Evolutionary conservation across 1,139 yeast species (phyloP).

Genomic region (Yamadazyma dushanensis): DNA sequence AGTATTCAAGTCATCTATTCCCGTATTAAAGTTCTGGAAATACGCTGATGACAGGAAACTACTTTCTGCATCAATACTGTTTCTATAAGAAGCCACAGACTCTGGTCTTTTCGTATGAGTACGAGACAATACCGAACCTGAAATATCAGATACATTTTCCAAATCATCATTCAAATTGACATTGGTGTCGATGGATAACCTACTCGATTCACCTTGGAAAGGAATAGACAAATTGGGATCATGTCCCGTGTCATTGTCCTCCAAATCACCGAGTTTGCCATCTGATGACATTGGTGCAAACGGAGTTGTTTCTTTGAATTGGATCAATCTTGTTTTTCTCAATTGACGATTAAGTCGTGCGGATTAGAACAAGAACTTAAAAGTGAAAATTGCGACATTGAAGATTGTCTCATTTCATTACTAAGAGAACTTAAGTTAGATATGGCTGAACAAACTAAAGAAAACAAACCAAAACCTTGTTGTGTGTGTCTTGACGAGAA

Average conservation of each 20-base stretch:
- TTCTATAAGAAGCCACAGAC: slow-evolving; percentile 27
- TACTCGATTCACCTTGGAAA: slow-evolving; percentile 14
- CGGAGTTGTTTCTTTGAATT: slow-evolving; percentile 1
- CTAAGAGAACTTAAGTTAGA: background rate
- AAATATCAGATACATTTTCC: slow-evolving; percentile 20
- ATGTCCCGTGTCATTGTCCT: background rate
- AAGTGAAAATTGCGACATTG: slow-evolving; percentile 3
- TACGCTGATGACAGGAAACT: slow-evolving; percentile 33
- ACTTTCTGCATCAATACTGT: slow-evolving; percentile 41
- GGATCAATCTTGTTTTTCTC: slow-evolving; percentile 1
- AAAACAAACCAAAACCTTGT: slow-evolving; percentile 83
- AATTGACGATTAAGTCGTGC: background rate
- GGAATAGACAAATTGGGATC: slow-evolving; percentile 9
- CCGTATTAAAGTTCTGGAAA: slow-evolving; percentile 26
- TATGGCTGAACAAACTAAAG: slow-evolving; percentile 16
- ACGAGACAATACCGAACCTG: slow-evolving; percentile 15
- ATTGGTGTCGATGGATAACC: slow-evolving; percentile 32
- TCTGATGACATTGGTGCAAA: slow-evolving; percentile 2
- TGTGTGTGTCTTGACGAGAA: slow-evolving; percentile 93
- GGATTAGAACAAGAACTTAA: too few relatives aligned
- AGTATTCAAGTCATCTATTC: slow-evolving; percentile 15
- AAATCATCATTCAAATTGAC: slow-evolving; percentile 42
- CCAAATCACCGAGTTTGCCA: background rate
- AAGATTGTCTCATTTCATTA: background rate
- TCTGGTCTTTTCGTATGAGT: slow-evolving; percentile 18